Evolutionary conservation across 805 yeast species (phyloP), one percentile per base, ranked within the genome.

Genomic region (Blastobotrys muscicola): DNA sequence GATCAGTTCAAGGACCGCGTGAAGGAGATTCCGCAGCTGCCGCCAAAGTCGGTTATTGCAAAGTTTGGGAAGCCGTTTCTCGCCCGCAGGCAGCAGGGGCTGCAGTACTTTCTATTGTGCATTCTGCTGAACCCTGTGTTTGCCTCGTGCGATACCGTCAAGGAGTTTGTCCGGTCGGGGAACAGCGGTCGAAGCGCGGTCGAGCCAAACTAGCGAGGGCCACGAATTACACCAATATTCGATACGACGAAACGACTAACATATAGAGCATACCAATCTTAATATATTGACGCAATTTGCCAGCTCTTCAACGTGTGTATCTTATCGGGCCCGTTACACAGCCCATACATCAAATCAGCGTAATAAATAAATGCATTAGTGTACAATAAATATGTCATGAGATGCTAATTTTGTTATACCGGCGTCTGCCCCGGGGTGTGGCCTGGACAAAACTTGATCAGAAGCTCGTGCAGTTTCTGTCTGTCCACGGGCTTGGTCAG

Each of bases 401-500:
- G 26, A 20, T 20, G 26, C 26, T 20, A 20, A 20, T 20, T 20
- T 20, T 20, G 26, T 20, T 20, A 20, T 20, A 6, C 26, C 6
- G 26, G 26, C 26, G 26, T 20, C 26, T 20, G 26, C 4, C 26
- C 26, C 26, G 26, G 26, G 26, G 26, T 20, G 6, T 20, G 26
- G 6, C 4, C 26, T 4, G 32, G 43, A 33, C 39, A 35, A 15
- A 35, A 42, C 11, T 38, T 32, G 9, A 55, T 55, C 29, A 79
- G 65, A 29, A 83, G 73, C 49, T 75, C 74, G 48, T 77, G 71
- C 49, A 87, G 65, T 47, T 82, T 76, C 10, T 76, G 69, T 58
- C 95, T 71, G 60, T 85, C 72, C 14, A 87, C 78, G 0, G 98
- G 98, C 55, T 90, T 90, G 1, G 94, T 74, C 50, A 90, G 69